These are phyloP conservation scores for Scheffersomyces illinoinensis DNA, from an alignment of 1,139 yeast species.

Conservation along the genomic window DNA sequence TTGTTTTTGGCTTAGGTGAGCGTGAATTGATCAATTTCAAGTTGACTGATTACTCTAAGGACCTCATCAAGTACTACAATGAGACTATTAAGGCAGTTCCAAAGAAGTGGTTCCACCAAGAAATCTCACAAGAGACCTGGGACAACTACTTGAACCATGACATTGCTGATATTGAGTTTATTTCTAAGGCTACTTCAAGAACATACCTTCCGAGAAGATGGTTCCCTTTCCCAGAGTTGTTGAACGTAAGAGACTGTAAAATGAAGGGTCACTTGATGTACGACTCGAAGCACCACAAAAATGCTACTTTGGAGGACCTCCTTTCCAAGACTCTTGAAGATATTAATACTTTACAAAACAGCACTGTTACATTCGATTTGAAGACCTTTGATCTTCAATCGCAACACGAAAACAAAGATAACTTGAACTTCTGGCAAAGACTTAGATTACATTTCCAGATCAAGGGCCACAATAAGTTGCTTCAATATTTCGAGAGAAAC, in stretches of 20 bases:
- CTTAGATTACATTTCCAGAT: conserved; percentile 37
- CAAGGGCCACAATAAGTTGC: conserved; percentile 39
- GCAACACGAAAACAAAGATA: conserved; percentile 34
- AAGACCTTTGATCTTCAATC: conserved; percentile 33
- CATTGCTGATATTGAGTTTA: conserved; percentile 6
- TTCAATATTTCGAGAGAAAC: conserved; percentile 63
- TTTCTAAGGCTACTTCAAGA: neutral
- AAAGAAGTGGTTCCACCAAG: conserved; percentile 15
- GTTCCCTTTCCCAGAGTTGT: conserved; percentile 27
- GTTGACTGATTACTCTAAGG: conserved; percentile 36
- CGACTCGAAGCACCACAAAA: conserved; percentile 13
- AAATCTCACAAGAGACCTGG: conserved; percentile 13
- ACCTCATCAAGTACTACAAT: conserved; percentile 31
- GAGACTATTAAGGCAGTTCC: conserved; percentile 33
- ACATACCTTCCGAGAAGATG: conserved; percentile 14
- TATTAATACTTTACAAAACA: conserved; percentile 24
- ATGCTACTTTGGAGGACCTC: conserved; percentile 30
- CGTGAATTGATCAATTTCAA: conserved; percentile 49
- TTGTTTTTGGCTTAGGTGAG: conserved; percentile 54
- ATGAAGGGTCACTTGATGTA: conserved; percentile 16
- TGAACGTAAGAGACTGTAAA: conserved; percentile 16
- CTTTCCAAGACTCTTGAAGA: conserved; percentile 25
- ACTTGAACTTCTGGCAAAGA: conserved; percentile 41
- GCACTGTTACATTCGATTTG: conserved; percentile 39
- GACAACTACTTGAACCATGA: conserved; percentile 16